A percentile compares a stretch with the other conserved stretches of the same genome.
These are phyloP conservation scores for Yamadazyma blattariae DNA, from an alignment of 1,139 yeast genomes.

Conservation along the genomic window DNA sequence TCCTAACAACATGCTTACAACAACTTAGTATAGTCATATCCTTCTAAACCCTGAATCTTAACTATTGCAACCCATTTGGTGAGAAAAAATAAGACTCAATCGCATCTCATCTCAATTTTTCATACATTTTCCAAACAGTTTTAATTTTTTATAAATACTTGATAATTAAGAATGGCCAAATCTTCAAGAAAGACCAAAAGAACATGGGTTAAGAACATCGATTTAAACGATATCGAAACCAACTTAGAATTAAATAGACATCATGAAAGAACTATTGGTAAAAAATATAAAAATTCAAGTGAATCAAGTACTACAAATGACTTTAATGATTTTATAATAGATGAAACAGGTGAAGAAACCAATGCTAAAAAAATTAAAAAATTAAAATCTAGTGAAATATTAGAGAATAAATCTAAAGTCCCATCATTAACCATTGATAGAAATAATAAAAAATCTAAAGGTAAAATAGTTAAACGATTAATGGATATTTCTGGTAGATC, in stretches of 20 bases:
- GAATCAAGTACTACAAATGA: slow-evolving; percentile 20
- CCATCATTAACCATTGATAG: slow-evolving; percentile 49
- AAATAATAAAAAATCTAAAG: slow-evolving; percentile 39
- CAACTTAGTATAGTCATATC: too few species aligned
- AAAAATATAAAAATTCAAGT: too few species aligned
- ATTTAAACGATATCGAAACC: slow-evolving; percentile 71
- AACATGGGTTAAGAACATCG: slow-evolving; percentile 96
- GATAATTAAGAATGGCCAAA: slow-evolving; percentile 6
- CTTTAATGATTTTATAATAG: slow-evolving; percentile 64
- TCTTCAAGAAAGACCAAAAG: slow-evolving; percentile 84
- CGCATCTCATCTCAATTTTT: slow-evolving; percentile 8
- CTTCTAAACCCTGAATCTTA: too few species aligned
- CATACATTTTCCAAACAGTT: background rate
- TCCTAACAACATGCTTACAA: too few species aligned
- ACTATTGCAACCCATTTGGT: too few species aligned
- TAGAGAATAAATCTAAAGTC: slow-evolving; percentile 74
- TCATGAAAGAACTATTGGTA: slow-evolving; percentile 63
- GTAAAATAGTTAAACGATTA: slow-evolving; percentile 64
- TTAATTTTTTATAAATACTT: background rate
- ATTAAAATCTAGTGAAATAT: slow-evolving; percentile 71
- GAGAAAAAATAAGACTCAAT: too few species aligned
- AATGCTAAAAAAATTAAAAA: slow-evolving; percentile 26
- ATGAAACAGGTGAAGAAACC: slow-evolving; percentile 30
- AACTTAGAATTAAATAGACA: slow-evolving; percentile 71
- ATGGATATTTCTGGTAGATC: slow-evolving; percentile 86